A percentile compares a stretch with the other conserved stretches of the same genome.
Conservation (phyloP, 1,284 basidiomycete genomes). For the Porodaedalea pini region DNA sequence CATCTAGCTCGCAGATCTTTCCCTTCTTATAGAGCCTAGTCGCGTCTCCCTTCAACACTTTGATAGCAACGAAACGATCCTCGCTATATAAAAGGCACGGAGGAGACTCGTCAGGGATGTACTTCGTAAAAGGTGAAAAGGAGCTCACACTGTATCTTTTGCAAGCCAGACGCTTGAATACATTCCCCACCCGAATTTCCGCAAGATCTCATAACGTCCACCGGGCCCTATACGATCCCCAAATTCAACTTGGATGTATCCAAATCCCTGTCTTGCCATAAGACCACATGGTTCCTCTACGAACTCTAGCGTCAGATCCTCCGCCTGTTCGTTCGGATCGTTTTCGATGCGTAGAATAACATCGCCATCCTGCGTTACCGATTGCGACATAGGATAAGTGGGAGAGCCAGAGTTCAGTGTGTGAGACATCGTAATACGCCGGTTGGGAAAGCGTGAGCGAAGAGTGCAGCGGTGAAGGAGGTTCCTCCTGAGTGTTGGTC, state of each 20-base stretch:
- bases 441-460: too few relatives aligned
- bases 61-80: slow-evolving; percentile 30
- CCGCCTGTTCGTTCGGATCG: too few relatives aligned
- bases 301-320: not conserved
- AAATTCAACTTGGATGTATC: slow-evolving; percentile 29
- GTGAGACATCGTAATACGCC: too few relatives aligned
- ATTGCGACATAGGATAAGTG: too few relatives aligned
- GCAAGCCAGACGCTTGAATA: slow-evolving; percentile 33
- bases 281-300: slow-evolving; percentile 29
- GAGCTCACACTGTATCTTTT: slow-evolving; percentile 26
- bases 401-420: too few relatives aligned
- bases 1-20: slow-evolving; percentile 19
- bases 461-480: too few relatives aligned
- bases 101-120: not conserved
- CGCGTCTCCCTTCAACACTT: slow-evolving; percentile 29
- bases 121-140: too few relatives aligned
- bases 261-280: slow-evolving; percentile 27
- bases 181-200: slow-evolving; percentile 35
- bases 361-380: too few relatives aligned
- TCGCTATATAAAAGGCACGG: slow-evolving; percentile 8
- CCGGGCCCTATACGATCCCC: slow-evolving; percentile 28
- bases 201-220: slow-evolving; percentile 26
- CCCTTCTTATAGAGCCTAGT: slow-evolving; percentile 24
- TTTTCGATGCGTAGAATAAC: too few relatives aligned
- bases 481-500: too few relatives aligned